A percentile compares a stretch with the other conserved stretches of the same genome.
These are phyloP conservation scores for Rubroshorea leprosula DNA, from an alignment of 345 rosid genomes.

Conservation along the genomic window DNA sequence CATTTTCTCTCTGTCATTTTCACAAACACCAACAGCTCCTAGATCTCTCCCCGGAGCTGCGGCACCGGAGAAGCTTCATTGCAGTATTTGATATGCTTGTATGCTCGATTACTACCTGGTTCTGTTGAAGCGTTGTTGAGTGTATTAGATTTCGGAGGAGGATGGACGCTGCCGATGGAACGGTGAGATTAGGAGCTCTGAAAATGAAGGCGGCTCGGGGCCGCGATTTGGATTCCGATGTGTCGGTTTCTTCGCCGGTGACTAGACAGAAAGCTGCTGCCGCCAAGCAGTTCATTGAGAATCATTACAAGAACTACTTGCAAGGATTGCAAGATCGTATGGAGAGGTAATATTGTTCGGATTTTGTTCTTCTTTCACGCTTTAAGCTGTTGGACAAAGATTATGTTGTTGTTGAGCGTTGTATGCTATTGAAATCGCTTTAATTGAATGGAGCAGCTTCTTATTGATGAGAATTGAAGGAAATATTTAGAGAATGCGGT, in stretches of 20 bases:
- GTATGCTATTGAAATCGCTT: background rate
- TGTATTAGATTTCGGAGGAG: conserved; percentile 3
- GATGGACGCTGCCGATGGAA: conserved; percentile 90
- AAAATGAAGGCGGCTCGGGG: conserved; percentile 58
- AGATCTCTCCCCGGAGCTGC: conserved; percentile 32
- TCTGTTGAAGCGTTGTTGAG: background rate
- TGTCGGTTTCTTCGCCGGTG: conserved; percentile 86
- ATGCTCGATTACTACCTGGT: background rate
- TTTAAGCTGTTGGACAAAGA: background rate
- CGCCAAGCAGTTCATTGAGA: conserved; percentile 96
- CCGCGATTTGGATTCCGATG: conserved; percentile 55
- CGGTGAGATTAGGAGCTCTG: conserved; percentile 63
- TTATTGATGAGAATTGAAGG: conserved; percentile 1
- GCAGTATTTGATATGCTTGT: background rate
- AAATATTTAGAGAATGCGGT: background rate
- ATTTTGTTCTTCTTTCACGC: background rate
- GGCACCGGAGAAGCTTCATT: conserved; percentile 9
- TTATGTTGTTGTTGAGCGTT: background rate
- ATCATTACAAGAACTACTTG: conserved; percentile 84
- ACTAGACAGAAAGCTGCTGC: conserved; percentile 97
- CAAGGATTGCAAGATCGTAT: conserved; percentile 93
- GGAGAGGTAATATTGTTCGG: conserved; percentile 52
- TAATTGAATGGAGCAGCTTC: background rate
- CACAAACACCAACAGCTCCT: conserved; percentile 25
- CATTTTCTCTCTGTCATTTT: conserved; percentile 23